Percentiles rank a stretch among this genome's conserved stretches.
phyloP scores from a whole-genome alignment of 257 asterid genomes.

The Coffea eugenioides region DNA sequence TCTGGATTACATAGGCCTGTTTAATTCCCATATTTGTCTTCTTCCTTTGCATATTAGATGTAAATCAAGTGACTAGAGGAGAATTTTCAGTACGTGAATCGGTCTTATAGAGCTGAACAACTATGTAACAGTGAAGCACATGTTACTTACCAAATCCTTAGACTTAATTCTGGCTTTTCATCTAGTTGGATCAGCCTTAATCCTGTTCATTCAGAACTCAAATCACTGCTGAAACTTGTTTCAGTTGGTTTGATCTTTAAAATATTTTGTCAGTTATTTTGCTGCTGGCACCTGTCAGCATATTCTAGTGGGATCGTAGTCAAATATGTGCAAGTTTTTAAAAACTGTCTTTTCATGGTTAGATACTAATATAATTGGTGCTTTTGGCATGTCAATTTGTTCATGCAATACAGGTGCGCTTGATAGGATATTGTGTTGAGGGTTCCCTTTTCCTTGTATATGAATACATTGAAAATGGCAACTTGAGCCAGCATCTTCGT shows the following conservation, averaged over 20 bases:
- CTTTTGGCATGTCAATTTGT: slow-evolving; percentile 11
- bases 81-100: neutral
- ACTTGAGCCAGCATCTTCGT: slow-evolving; percentile 86
- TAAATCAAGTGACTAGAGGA: neutral
- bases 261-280: neutral
- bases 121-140: neutral
- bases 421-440: slow-evolving; percentile 91
- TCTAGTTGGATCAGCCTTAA: neutral
- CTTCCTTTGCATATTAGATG: neutral
- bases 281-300: neutral
- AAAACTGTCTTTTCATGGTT: neutral
- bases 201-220: neutral
- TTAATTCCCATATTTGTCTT: no score
- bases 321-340: neutral
- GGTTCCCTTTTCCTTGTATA: slow-evolving; percentile 96
- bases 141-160: neutral
- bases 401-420: slow-evolving; percentile 68
- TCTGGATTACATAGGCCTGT: neutral
- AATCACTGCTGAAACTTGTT: neutral
- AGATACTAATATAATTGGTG: neutral
- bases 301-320: neutral
- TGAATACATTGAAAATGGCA: slow-evolving; percentile 85
- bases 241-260: neutral
- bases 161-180: neutral
- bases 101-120: neutral